phyloP scores from a whole-genome alignment of 148 eudicot genomes.

The Persicaria tinctoria region DNA sequence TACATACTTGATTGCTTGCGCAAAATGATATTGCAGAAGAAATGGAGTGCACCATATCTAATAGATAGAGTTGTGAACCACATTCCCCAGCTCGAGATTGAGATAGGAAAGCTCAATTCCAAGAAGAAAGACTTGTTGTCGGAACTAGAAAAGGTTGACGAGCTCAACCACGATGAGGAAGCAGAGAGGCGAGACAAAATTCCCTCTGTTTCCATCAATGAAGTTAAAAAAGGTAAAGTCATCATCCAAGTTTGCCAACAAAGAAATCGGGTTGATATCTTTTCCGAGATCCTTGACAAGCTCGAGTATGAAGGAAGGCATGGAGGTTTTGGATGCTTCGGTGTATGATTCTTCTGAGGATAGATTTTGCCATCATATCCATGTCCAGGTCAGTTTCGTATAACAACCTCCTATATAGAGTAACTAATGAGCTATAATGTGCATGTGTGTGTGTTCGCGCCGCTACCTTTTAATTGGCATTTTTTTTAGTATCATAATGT shows the following conservation, averaged over 20 bases:
- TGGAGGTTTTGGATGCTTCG: conserved; percentile 31
- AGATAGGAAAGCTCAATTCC: conserved; percentile 26
- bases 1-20: not conserved
- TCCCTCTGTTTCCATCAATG: conserved; percentile 31
- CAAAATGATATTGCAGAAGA: conserved; percentile 28
- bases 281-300: conserved; percentile 27
- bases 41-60: conserved; percentile 43
- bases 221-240: conserved; percentile 38
- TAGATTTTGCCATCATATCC: conserved; percentile 45
- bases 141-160: not conserved
- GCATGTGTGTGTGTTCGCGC: too few species aligned
- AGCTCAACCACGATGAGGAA: conserved; percentile 4
- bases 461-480: too few species aligned
- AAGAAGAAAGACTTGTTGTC: conserved; percentile 25
- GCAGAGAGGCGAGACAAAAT: not conserved
- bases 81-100: conserved; percentile 41
- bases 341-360: conserved; percentile 23
- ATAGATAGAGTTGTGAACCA: conserved; percentile 45
- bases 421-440: not conserved
- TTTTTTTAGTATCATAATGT: not conserved
- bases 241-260: conserved; percentile 39
- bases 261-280: conserved; percentile 6
- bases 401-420: not conserved
- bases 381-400: conserved; percentile 28
- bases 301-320: conserved; percentile 31